Base-by-base conservation (phyloP, 345 rosid species). In the Moricandia moricandioides region DNA sequence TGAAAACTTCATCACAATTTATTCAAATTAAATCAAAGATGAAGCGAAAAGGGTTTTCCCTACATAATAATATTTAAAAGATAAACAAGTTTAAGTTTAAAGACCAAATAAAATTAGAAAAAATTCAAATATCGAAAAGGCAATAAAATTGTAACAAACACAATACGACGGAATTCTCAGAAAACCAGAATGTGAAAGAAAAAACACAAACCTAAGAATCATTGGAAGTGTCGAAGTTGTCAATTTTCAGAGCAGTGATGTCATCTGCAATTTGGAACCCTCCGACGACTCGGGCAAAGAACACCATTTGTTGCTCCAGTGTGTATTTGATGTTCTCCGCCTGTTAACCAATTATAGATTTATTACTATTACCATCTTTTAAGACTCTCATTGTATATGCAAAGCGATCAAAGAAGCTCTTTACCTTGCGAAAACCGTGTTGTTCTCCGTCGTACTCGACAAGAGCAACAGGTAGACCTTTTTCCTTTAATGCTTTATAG, bases 381-480 rank as follows among this genome's bases (percentile, higher is more conserved):
- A 11, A 7, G 69, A 18, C 57, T 26, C 31, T 45, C 51, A 30
- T 59, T 47, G 29, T 47, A 9, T 62, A 13, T 11, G 18, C 11
- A 45, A 55, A 73, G 35, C 35, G 43, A 49, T 47, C 31, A 76
- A 13, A 66, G 82, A 45, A 45, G 16, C 16, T 45, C 27, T 3
- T 78, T 72, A 90, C 98, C 93, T 92, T 95, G 70, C 97, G 92
- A 70, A 95, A 95, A 66, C 98, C 99, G 30, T 95, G 98, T 40
- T 92, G 96, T 74, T 95, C 99, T 45, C 96, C 97, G 78, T 95
- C 97, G 5, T 95, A 95, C 84, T 90, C 96, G 64, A 95, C 91
- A 27, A 89, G 96, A 27, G 97, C 98, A 83, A 92, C 97, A 13
- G 98, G 96, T 65, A 95, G 78, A 76, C 98, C 91, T 70, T 95